Percentiles rank a stretch among this genome's conserved stretches.
These are phyloP conservation scores for Kappamyces sp. DNA, from an alignment of 192 early-diverging fungal species.

Conservation along the genomic window DNA sequence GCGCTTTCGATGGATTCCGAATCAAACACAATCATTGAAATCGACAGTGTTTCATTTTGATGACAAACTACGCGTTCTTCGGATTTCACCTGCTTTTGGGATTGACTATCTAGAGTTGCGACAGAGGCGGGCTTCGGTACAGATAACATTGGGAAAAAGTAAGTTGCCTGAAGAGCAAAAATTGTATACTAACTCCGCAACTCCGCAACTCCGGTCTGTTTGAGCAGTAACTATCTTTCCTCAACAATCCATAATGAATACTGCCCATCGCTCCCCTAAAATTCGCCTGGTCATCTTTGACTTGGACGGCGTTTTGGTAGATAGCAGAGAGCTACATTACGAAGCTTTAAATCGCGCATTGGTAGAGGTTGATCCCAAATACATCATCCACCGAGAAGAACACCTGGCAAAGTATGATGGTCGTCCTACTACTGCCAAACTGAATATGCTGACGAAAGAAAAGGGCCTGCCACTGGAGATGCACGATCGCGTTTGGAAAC, in stretches of 20 bases:
- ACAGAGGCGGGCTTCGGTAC: too few species aligned
- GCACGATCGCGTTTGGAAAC: constrained; percentile 9
- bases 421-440: constrained; percentile 9
- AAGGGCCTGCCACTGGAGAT: constrained; percentile 2
- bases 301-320: constrained; percentile 12
- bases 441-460: constrained; percentile 12
- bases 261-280: not conserved
- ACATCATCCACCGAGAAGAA: constrained; percentile 7
- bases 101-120: too few species aligned
- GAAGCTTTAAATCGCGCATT: constrained; percentile 12
- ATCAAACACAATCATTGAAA: constrained; percentile 1
- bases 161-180: too few species aligned
- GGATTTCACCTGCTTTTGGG: too few species aligned
- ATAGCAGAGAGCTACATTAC: constrained; percentile 8
- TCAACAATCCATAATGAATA: too few species aligned
- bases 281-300: constrained; percentile 13
- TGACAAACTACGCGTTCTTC: too few species aligned
- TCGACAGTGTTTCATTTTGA: not conserved
- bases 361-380: constrained; percentile 3
- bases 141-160: too few species aligned
- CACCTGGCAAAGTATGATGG: constrained; percentile 14
- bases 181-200: too few species aligned
- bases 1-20: not conserved
- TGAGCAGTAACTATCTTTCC: too few species aligned
- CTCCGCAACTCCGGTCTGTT: too few species aligned